Conservation (phyloP, 805 yeast species). For the Ogataea glucozyma region DNA sequence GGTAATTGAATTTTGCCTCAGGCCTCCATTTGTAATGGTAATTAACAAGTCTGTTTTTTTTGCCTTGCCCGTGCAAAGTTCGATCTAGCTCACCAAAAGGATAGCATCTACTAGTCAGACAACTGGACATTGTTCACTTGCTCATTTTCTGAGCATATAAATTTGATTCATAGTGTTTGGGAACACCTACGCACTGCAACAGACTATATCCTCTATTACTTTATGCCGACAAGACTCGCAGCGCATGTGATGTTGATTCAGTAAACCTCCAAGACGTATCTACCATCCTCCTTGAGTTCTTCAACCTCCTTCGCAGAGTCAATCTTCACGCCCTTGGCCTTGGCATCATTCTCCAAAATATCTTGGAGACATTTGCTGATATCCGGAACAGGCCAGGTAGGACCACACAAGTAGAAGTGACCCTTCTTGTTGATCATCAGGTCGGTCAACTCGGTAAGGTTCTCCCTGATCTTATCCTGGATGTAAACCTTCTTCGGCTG, state of each 20-base stretch:
- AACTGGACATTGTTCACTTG: too few relatives aligned
- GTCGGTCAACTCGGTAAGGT: conserved; percentile 67
- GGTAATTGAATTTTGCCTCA: too few relatives aligned
- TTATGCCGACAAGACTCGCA: not conserved
- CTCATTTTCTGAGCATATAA: too few relatives aligned
- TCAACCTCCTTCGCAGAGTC: conserved; percentile 83
- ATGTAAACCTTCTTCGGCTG: conserved; percentile 93
- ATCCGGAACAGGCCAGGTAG: conserved; percentile 99
- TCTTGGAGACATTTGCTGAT: conserved; percentile 87
- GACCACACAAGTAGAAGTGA: conserved; percentile 95
- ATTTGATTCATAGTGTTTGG: too few relatives aligned
- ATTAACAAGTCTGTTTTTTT: too few relatives aligned
- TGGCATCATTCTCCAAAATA: conserved; percentile 72
- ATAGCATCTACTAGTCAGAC: too few relatives aligned
- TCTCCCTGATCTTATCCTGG: conserved; percentile 88
- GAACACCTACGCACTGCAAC: too few relatives aligned
- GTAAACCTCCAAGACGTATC: conserved; percentile 92
- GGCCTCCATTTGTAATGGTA: too few relatives aligned
- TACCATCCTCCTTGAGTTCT: conserved; percentile 87
- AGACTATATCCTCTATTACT: too few relatives aligned
- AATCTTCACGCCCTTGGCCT: conserved; percentile 59
- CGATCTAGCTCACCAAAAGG: too few relatives aligned
- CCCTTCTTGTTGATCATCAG: conserved; percentile 81
- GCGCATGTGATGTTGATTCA: conserved; percentile 33
- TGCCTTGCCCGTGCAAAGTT: not conserved